Evolutionary conservation across 495 filamentous ascomycete genomes (phyloP).

Genomic region (Aspergillus bridgeri): DNA sequence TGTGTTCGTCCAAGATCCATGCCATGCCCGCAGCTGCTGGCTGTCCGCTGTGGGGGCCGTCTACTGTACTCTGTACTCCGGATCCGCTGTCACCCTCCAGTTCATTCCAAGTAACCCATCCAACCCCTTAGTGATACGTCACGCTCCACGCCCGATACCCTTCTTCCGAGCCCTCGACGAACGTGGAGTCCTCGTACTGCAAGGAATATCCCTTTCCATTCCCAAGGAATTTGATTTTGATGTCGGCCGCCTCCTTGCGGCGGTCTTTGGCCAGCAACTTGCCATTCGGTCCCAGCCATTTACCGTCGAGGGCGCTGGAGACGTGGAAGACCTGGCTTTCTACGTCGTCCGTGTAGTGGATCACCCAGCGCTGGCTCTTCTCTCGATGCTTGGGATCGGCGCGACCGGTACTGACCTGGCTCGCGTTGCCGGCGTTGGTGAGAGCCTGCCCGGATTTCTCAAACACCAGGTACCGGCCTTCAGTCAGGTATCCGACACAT

Average conservation of each 20-base stretch:
- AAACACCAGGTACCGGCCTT: constrained; percentile 47
- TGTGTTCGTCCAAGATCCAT: too few species aligned
- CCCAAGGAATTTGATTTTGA: constrained; percentile 39
- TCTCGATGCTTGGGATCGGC: constrained; percentile 35
- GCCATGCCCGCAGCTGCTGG: too few species aligned
- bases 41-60: too few species aligned
- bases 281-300: constrained; percentile 32
- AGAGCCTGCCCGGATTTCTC: constrained; percentile 31
- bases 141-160: constrained; percentile 45
- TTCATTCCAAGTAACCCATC: too few species aligned
- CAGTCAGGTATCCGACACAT: constrained; percentile 49
- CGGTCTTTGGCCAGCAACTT: constrained; percentile 19
- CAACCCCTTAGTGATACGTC: constrained; percentile 39
- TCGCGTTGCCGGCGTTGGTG: constrained; percentile 21
- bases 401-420: constrained; percentile 23
- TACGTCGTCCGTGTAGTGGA: constrained; percentile 39
- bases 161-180: constrained; percentile 17
- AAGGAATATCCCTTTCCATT: constrained; percentile 41
- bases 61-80: too few species aligned
- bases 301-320: constrained; percentile 46
- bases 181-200: constrained; percentile 24
- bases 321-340: constrained; percentile 44
- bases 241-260: constrained; percentile 25
- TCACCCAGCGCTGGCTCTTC: constrained; percentile 48
- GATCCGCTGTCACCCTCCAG: background rate